Evolutionary conservation across 805 yeast genomes (phyloP).

Genomic region (Ascoidea asiatica): DNA sequence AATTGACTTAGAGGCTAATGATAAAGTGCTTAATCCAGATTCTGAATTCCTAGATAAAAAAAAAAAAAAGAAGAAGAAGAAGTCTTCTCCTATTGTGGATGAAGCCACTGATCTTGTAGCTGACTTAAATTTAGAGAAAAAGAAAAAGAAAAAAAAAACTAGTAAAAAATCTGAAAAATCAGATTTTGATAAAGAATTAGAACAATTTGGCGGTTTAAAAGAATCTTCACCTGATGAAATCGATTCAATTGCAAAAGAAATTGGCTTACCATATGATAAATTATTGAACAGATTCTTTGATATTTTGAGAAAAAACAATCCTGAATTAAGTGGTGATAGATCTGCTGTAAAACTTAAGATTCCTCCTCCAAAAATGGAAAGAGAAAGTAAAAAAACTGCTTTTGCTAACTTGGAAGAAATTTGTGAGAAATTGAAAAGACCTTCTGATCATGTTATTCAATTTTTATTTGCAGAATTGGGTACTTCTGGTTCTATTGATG

Average conservation of each 20-base stretch:
- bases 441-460: slow-evolving; percentile 94
- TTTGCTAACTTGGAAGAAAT: slow-evolving; percentile 95
- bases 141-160: slow-evolving; percentile 66
- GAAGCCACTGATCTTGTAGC: slow-evolving; percentile 36
- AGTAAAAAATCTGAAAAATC: slow-evolving; percentile 38
- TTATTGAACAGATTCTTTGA: slow-evolving; percentile 76
- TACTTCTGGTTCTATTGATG: slow-evolving; percentile 98
- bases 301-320: slow-evolving; percentile 84
- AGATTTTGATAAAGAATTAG: slow-evolving; percentile 82
- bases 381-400: slow-evolving; percentile 97
- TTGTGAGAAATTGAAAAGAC: slow-evolving; percentile 86
- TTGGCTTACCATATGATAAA: slow-evolving; percentile 61
- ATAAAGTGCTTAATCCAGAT: too few relatives aligned
- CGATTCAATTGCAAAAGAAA: slow-evolving; percentile 24
- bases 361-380: slow-evolving; percentile 93
- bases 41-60: too few relatives aligned
- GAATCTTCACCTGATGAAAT: slow-evolving; percentile 15
- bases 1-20: too few relatives aligned
- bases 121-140: slow-evolving; percentile 63
- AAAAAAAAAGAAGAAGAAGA: too few relatives aligned
- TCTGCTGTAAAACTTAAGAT: slow-evolving; percentile 85
- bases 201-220: slow-evolving; percentile 75
- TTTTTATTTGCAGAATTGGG: slow-evolving; percentile 97
- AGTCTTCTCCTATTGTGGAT: not conserved
- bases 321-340: slow-evolving; percentile 96